phyloP scores from a whole-genome alignment of 805 yeast species.

The Komagataella pastoris region DNA sequence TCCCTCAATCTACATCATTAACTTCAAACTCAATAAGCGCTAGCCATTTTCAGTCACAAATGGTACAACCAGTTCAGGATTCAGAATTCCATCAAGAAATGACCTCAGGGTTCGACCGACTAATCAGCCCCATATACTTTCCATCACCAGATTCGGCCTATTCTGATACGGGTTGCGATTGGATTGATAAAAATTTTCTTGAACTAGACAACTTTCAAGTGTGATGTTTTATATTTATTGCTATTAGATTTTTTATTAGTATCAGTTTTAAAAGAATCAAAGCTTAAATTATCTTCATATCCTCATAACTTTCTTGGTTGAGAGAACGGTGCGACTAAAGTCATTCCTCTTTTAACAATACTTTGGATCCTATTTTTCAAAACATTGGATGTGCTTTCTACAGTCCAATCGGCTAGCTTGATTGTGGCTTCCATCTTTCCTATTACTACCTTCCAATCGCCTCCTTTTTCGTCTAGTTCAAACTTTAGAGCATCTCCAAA shows the following conservation, averaged over 20 bases:
- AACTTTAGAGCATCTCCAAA: conserved; percentile 63
- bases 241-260: not conserved
- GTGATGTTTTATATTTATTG: not conserved
- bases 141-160: not conserved
- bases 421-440: conserved; percentile 68
- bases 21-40: not conserved
- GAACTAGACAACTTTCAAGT: conserved; percentile 21
- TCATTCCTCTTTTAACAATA: conserved; percentile 64
- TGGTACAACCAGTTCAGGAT: not conserved
- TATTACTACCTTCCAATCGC: conserved; percentile 48
- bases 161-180: conserved; percentile 44
- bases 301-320: conserved; percentile 8
- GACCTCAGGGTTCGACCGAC: not conserved
- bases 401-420: conserved; percentile 49
- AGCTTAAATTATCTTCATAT: not conserved
- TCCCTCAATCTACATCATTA: not conserved
- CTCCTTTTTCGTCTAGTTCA: conserved; percentile 17
- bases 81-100: not conserved
- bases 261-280: not conserved
- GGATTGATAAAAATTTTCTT: conserved; percentile 36
- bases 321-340: conserved; percentile 74
- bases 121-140: conserved; percentile 6
- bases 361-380: conserved; percentile 74
- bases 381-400: conserved; percentile 60
- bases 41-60: not conserved